Percentiles rank a stretch among this genome's conserved stretches.
These are phyloP conservation scores for Clitopilus passeckerianus DNA, from an alignment of 768 basidiomycete genomes.

Conservation along the genomic window DNA sequence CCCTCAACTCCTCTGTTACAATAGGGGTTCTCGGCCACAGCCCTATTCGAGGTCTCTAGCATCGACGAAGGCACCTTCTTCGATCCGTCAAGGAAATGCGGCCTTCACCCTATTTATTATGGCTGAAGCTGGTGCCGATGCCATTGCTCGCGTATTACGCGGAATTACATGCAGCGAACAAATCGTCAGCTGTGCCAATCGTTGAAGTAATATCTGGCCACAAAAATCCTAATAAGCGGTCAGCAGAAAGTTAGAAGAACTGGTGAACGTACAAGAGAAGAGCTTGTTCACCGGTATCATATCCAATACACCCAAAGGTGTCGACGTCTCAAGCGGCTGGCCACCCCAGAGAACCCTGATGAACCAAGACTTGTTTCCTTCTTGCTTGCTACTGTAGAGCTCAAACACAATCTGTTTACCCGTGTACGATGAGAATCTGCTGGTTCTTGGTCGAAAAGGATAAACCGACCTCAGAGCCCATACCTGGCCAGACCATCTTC, in stretches of 20 bases:
- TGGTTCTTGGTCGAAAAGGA: background rate
- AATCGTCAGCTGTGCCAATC: background rate
- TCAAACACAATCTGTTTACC: constrained; percentile 35
- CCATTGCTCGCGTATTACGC: too few relatives aligned
- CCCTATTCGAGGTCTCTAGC: too few relatives aligned
- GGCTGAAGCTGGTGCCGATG: too few relatives aligned
- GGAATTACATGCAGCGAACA: too few relatives aligned
- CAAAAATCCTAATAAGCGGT: background rate
- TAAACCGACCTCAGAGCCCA: constrained; percentile 38
- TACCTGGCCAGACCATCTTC: constrained; percentile 52
- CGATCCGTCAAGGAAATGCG: too few relatives aligned
- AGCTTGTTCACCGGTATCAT: constrained; percentile 38
- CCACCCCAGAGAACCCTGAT: constrained; percentile 49
- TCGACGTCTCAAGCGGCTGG: constrained; percentile 43
- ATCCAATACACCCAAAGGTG: constrained; percentile 39
- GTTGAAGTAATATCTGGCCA: background rate
- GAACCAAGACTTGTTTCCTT: constrained; percentile 16
- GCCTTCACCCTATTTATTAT: too few relatives aligned
- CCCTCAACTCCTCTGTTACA: too few relatives aligned
- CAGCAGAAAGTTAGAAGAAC: background rate
- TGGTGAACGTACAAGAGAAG: constrained; percentile 32
- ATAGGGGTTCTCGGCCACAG: too few relatives aligned
- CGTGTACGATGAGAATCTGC: background rate
- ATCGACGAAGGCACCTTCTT: too few relatives aligned
- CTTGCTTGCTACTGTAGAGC: constrained; percentile 23